These are phyloP conservation scores for Cladosporium halotolerans DNA, from an alignment of 2,329 filamentous ascomycete species.

Conservation along the genomic window DNA sequence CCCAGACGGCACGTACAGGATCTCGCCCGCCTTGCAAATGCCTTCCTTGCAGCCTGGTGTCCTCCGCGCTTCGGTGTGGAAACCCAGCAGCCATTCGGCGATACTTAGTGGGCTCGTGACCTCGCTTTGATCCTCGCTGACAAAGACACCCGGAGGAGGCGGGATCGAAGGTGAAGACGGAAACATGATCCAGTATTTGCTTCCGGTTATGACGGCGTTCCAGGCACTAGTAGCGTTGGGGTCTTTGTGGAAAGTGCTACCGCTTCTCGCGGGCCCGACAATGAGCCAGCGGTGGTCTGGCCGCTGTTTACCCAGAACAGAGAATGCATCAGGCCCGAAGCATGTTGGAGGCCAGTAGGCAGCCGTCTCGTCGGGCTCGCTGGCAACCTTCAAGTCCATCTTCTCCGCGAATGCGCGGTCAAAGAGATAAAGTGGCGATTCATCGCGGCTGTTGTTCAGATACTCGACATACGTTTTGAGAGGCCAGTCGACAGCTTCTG, in stretches of 20 bases:
- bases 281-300: slow-evolving; percentile 92
- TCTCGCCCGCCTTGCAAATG: slow-evolving; percentile 75
- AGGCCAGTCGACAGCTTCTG: slow-evolving; percentile 90
- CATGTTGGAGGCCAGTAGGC: slow-evolving; percentile 75
- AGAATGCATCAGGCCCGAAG: slow-evolving; percentile 81
- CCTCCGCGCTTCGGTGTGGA: slow-evolving; percentile 74
- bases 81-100: slow-evolving; percentile 89
- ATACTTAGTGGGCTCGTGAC: slow-evolving; percentile 92
- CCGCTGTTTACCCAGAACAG: slow-evolving; percentile 67
- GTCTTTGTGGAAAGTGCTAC: slow-evolving; percentile 90
- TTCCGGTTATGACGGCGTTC: slow-evolving; percentile 86
- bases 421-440: slow-evolving; percentile 89
- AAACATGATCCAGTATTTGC: slow-evolving; percentile 99
- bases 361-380: slow-evolving; percentile 37
- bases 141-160: slow-evolving; percentile 80
- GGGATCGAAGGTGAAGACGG: slow-evolving; percentile 58
- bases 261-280: slow-evolving; percentile 76
- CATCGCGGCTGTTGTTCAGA: slow-evolving; percentile 71
- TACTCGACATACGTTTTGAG: slow-evolving; percentile 76
- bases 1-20: slow-evolving; percentile 84
- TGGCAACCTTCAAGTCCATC: slow-evolving; percentile 60
- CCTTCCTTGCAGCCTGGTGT: slow-evolving; percentile 77
- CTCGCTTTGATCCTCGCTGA: slow-evolving; percentile 83
- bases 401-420: slow-evolving; percentile 82
- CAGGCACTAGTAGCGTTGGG: slow-evolving; percentile 70